Base-by-base conservation (phyloP, 2,329 filamentous ascomycete species). In the Verticillium klebahnii region DNA sequence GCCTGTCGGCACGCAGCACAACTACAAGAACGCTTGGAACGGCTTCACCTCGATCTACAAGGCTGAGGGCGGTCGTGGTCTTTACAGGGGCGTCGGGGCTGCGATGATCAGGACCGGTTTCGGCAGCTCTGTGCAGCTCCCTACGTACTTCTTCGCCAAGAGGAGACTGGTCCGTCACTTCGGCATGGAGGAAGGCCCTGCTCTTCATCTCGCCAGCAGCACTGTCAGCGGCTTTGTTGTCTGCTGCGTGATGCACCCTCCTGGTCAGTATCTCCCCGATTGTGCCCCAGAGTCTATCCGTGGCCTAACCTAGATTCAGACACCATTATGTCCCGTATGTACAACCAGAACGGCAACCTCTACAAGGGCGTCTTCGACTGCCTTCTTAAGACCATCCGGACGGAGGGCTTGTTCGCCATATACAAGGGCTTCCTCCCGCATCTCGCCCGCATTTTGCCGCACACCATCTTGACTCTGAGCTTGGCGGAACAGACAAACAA, bases 391-490 rank as follows among this genome's bases (percentile, higher is more conserved):
- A 99, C 95, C 0, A 83, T 99, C 64, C 89, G 89, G 73, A 97
- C 92, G 0, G 95, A 99, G 75, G 95, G 95, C 25, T 70, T 97
- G 59, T 78, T 98, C 56, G 95, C 95, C 64, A 91, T 99, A 62
- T 99, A 99, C 82, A 99, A 99, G 82, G 95, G 95, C 63, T 97
- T 96, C 81, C 87, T 97, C 71, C 95, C 95, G 17, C 95, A 99
- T 78, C 80, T 99, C 67, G 93, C 95, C 36, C 84, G 95, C 69
- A 98, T 99, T 70, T 79, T 99, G 70, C 95, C 95, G 56, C 95
- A 99, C 75, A 99, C 95, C 45, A 93, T 98, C 73, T 78, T 98
- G 68, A 99, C 94, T 1, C 84, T 99, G 67, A 95, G 89, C 66
- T 81, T 99, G 71, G 95, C 95, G 3, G 95, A 99, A 78, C 95